These are phyloP conservation scores for Cyclocybe cylindracea DNA, from an alignment of 768 basidiomycete genomes.

Conservation along the genomic window DNA sequence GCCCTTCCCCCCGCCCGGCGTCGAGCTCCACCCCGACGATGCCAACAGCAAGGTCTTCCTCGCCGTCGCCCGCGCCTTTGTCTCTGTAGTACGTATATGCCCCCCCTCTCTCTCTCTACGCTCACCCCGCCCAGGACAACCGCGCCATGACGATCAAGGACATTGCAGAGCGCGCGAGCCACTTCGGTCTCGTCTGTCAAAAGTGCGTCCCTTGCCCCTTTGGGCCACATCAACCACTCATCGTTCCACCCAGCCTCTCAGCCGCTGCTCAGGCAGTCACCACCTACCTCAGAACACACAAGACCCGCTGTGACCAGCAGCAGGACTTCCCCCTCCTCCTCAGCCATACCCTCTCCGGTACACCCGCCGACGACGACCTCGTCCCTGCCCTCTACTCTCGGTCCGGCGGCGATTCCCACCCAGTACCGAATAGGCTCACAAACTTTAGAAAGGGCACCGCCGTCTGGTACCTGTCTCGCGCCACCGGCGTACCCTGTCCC, in stretches of 20 bases:
- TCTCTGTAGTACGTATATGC: slow-evolving; percentile 61
- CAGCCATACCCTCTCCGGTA: slow-evolving; percentile 72
- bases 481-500: slow-evolving; percentile 75
- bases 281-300: slow-evolving; percentile 76
- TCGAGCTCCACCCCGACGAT: slow-evolving; percentile 76
- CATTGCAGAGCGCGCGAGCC: slow-evolving; percentile 69
- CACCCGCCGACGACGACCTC: slow-evolving; percentile 71
- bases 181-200: slow-evolving; percentile 69
- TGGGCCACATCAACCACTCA: slow-evolving; percentile 12
- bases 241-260: slow-evolving; percentile 50
- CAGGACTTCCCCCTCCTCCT: slow-evolving; percentile 76
- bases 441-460: slow-evolving; percentile 79
- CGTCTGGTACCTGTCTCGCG: slow-evolving; percentile 80
- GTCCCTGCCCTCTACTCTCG: slow-evolving; percentile 70
- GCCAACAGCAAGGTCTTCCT: slow-evolving; percentile 70
- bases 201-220: slow-evolving; percentile 47
- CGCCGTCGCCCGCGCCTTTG: slow-evolving; percentile 70
- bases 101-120: slow-evolving; percentile 13
- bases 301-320: slow-evolving; percentile 68
- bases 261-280: slow-evolving; percentile 83
- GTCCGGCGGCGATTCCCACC: slow-evolving; percentile 62
- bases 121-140: slow-evolving; percentile 54
- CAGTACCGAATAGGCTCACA: slow-evolving; percentile 51
- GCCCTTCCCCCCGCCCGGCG: slow-evolving; percentile 59
- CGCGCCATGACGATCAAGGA: slow-evolving; percentile 87